Percentiles rank a stretch among this genome's conserved stretches.
These are phyloP conservation scores for Dictyostelium citrinum DNA, from an alignment of 78 protist species.

Conservation along the genomic window DNA sequence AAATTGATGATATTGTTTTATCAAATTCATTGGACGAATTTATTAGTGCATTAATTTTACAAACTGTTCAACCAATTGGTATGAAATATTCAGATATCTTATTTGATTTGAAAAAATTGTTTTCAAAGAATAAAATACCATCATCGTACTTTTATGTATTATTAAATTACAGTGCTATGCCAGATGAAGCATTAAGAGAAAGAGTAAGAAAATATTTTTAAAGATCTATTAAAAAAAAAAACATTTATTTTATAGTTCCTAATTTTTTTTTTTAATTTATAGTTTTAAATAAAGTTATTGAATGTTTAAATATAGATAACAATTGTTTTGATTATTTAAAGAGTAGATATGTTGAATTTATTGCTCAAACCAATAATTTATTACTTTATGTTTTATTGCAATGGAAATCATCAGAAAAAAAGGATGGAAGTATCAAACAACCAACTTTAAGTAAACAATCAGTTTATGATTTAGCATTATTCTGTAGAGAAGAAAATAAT, in stretches of 20 bases:
- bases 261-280: neutral
- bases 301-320: conserved; percentile 14
- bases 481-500: conserved; percentile 4
- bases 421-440: neutral
- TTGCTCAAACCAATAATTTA: conserved; percentile 63
- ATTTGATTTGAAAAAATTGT: conserved; percentile 1
- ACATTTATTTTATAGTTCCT: neutral
- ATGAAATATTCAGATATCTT: conserved; percentile 30
- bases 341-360: neutral
- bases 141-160: neutral
- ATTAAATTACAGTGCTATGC: conserved; percentile 4
- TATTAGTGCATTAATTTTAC: neutral
- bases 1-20: neutral
- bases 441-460: neutral
- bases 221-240: neutral
- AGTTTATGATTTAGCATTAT: conserved; percentile 23
- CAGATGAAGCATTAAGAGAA: conserved; percentile 33
- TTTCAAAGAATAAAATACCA: conserved; percentile 20
- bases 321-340: conserved; percentile 26
- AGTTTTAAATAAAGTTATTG: conserved; percentile 18
- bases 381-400: conserved; percentile 5
- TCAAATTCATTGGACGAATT: neutral
- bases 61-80: conserved; percentile 1
- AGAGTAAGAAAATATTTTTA: neutral
- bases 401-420: neutral